Conservation (phyloP, 1,139 yeast species). For the Blastobotrys serpentis region DNA sequence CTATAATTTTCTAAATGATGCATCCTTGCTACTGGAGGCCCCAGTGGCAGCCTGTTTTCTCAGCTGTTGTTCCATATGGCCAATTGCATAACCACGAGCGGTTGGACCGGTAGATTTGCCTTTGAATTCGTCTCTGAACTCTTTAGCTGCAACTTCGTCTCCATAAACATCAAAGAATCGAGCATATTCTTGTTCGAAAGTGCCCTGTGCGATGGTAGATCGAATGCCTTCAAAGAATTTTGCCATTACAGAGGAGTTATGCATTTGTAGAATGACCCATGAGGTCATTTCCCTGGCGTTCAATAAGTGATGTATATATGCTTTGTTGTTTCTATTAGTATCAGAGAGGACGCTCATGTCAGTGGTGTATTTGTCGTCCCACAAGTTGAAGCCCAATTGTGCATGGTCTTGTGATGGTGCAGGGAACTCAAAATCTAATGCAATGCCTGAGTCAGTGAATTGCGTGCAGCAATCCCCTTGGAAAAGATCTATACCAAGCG, state of each 20-base stretch:
- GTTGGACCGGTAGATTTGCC: conserved; percentile 25
- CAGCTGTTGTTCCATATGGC: conserved; percentile 10
- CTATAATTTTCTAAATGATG: conserved; percentile 10
- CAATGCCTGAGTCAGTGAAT: conserved; percentile 42
- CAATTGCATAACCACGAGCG: conserved; percentile 27
- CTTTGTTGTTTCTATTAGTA: conserved; percentile 36
- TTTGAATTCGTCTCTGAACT: conserved; percentile 21
- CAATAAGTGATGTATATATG: conserved; percentile 44
- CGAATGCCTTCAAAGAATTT: conserved; percentile 38
- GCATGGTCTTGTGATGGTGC: conserved; percentile 22
- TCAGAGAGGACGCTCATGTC: conserved; percentile 35
- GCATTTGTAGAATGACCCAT: conserved; percentile 43
- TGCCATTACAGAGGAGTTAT: conserved; percentile 36
- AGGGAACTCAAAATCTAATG: conserved; percentile 37
- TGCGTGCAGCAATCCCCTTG: conserved; percentile 35
- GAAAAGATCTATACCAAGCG: conserved; percentile 40
- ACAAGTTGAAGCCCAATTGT: conserved; percentile 36
- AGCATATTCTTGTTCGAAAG: conserved; percentile 32
- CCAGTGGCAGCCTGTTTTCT: conserved; percentile 1
- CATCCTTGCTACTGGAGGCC: conserved; percentile 1
- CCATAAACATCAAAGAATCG: conserved; percentile 34
- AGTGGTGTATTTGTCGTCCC: conserved; percentile 34
- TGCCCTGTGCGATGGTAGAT: conserved; percentile 32
- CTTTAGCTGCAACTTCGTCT: conserved; percentile 18
- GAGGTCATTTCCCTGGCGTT: conserved; percentile 46